These are phyloP conservation scores for Lichtheimia hyalospora DNA, from an alignment of 371 early-diverging fungal genomes.

Conservation along the genomic window DNA sequence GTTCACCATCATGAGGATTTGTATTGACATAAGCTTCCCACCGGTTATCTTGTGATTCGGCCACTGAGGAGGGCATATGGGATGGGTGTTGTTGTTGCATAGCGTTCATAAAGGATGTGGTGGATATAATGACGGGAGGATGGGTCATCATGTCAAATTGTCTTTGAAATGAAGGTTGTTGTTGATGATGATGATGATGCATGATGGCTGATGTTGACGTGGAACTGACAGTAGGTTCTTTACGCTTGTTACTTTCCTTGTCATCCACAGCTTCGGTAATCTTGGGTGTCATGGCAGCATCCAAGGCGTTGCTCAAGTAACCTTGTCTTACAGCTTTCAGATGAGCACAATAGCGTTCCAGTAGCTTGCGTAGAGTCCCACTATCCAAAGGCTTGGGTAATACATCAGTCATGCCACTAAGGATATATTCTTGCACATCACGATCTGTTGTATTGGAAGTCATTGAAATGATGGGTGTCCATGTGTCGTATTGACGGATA, in stretches of 20 bases:
- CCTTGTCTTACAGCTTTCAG: constrained; percentile 22
- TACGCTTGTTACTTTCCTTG: too few relatives aligned
- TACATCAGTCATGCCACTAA: constrained; percentile 82
- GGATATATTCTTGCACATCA: constrained; percentile 67
- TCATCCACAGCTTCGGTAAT: too few relatives aligned
- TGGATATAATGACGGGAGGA: constrained; percentile 8
- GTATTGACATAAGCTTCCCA: constrained; percentile 8
- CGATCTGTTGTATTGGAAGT: constrained; percentile 66
- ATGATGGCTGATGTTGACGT: too few relatives aligned
- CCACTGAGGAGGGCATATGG: neutral
- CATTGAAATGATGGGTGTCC: constrained; percentile 80
- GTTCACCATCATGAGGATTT: too few relatives aligned
- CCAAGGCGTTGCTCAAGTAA: too few relatives aligned
- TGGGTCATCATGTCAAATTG: neutral
- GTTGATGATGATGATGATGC: too few relatives aligned
- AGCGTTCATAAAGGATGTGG: constrained; percentile 4
- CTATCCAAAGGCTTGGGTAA: constrained; percentile 74
- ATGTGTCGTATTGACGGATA: constrained; percentile 72
- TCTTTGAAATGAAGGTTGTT: too few relatives aligned
- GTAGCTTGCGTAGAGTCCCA: constrained; percentile 32
- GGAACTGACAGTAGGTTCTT: too few relatives aligned
- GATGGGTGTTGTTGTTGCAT: constrained; percentile 5
- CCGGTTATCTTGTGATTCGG: neutral
- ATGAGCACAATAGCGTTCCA: constrained; percentile 58
- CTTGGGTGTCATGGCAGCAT: too few relatives aligned